Percentiles rank a stretch among this genome's conserved stretches.
Evolutionary conservation across 495 filamentous ascomycete genomes (phyloP).

Genomic region (Amorphotheca resinae): DNA sequence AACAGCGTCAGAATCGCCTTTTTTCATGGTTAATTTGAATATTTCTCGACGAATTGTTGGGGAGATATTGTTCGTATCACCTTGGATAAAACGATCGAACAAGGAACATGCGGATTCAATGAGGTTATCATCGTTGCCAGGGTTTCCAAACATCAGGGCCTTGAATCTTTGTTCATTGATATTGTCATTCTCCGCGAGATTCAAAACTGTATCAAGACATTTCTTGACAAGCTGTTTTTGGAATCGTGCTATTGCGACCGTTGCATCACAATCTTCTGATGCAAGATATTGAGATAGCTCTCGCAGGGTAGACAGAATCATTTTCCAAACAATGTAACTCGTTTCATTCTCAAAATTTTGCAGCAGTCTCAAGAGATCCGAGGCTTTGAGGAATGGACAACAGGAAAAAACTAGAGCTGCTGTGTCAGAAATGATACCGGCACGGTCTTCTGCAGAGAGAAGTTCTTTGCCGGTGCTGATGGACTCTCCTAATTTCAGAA

Average conservation of each 20-base stretch:
- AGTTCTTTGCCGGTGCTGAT: conserved; percentile 75
- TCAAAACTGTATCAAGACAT: conserved; percentile 59
- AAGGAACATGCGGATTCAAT: conserved; percentile 55
- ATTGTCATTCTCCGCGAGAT: conserved; percentile 68
- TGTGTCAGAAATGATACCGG: conserved; percentile 92
- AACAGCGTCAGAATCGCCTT: background rate
- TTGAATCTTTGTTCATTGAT: conserved; percentile 85
- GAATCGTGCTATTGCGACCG: conserved; percentile 69
- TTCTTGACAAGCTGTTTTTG: conserved; percentile 58
- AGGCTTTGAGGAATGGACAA: conserved; percentile 82
- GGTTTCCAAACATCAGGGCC: conserved; percentile 51
- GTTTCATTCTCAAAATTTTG: conserved; percentile 72
- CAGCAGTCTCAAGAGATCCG: conserved; percentile 72
- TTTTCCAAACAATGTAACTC: conserved; percentile 90
- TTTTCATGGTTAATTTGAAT: background rate
- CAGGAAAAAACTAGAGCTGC: conserved; percentile 57
- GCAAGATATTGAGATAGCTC: conserved; percentile 72
- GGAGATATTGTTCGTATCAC: conserved; percentile 58
- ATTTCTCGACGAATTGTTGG: conserved; percentile 45
- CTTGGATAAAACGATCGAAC: conserved; percentile 55
- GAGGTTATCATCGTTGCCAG: conserved; percentile 53
- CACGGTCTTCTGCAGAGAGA: conserved; percentile 85
- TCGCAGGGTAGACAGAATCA: conserved; percentile 66
- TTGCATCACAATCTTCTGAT: conserved; percentile 65
- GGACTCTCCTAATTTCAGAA: conserved; percentile 64